These are phyloP conservation scores for Allantophomopsis lycopodina DNA, from an alignment of 2,329 filamentous ascomycete genomes.

Conservation along the genomic window DNA sequence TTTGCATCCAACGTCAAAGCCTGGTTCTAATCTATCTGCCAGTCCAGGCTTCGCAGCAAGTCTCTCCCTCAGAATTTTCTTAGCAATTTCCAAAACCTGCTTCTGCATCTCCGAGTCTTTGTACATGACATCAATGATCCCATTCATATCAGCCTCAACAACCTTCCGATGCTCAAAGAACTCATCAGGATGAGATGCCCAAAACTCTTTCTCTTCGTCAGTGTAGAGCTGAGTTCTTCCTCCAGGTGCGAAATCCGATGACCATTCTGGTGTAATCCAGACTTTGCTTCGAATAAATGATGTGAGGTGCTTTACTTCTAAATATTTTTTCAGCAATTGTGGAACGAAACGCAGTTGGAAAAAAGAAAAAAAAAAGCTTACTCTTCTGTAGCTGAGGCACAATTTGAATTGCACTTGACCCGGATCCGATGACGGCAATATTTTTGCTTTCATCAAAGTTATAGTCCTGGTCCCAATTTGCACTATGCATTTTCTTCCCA, in stretches of 20 bases:
- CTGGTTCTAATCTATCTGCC: slow-evolving; percentile 9
- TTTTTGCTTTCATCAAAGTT: slow-evolving; percentile 28
- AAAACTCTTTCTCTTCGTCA: slow-evolving; percentile 19
- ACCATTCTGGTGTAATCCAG: slow-evolving; percentile 27
- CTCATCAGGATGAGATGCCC: not conserved
- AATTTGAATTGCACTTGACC: slow-evolving; percentile 37
- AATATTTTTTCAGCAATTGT: no score
- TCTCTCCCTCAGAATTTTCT: not conserved
- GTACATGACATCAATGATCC: not conserved
- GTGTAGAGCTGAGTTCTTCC: slow-evolving; percentile 29
- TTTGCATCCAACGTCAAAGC: slow-evolving; percentile 33
- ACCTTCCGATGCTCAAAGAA: not conserved
- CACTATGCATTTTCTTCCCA: not conserved
- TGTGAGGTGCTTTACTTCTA: not conserved
- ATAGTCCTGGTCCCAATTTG: slow-evolving; percentile 30
- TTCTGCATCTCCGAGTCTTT: not conserved
- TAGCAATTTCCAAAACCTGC: not conserved
- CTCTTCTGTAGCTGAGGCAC: slow-evolving; percentile 32
- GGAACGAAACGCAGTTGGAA: no score
- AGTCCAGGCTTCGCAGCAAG: not conserved
- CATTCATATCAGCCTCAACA: not conserved
- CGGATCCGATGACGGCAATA: slow-evolving; percentile 39
- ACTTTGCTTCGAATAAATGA: slow-evolving; percentile 6
- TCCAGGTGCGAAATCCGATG: slow-evolving; percentile 27
- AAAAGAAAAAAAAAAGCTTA: slow-evolving; percentile 27